Percentiles rank a stretch among this genome's conserved stretches.
These are phyloP conservation scores for Xylaria hypoxylon DNA, from an alignment of 2,329 filamentous ascomycete species.

Conservation along the genomic window DNA sequence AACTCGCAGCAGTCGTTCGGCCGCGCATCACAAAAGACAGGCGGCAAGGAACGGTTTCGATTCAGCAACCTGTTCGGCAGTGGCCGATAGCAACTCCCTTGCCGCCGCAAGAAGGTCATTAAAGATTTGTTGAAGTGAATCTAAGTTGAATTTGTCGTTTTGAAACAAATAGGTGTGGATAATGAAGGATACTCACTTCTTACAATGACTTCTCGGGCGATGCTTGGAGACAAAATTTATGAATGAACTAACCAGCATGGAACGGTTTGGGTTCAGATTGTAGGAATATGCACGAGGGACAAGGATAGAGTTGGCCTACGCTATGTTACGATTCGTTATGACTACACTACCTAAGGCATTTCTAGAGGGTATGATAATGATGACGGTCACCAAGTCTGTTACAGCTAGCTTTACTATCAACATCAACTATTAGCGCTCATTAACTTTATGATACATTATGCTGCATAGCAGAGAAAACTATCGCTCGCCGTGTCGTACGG, in stretches of 20 bases:
- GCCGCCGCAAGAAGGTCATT: neutral
- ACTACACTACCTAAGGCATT: neutral
- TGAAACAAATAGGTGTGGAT: neutral
- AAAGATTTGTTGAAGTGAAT: neutral
- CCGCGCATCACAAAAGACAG: constrained; percentile 47
- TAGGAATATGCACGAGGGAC: constrained; percentile 6
- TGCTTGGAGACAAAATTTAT: neutral
- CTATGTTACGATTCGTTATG: constrained; percentile 10
- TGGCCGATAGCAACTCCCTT: constrained; percentile 16
- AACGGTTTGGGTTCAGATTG: constrained; percentile 11
- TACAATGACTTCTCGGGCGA: neutral
- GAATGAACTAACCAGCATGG: neutral
- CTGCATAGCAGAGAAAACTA: neutral
- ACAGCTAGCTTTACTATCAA: neutral
- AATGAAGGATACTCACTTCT: neutral
- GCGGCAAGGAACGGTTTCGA: constrained; percentile 48
- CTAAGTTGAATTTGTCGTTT: neutral
- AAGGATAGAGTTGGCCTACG: constrained; percentile 13
- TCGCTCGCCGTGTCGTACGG: neutral
- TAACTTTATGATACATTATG: neutral
- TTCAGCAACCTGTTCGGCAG: constrained; percentile 45
- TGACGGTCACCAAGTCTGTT: neutral
- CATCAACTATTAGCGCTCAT: neutral
- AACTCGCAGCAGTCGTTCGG: constrained; percentile 52
- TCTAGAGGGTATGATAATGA: constrained; percentile 17